Percentiles rank a stretch among this genome's conserved stretches.
Evolutionary conservation across 768 basidiomycete species (phyloP).

Genomic region (Mycena maculata): DNA sequence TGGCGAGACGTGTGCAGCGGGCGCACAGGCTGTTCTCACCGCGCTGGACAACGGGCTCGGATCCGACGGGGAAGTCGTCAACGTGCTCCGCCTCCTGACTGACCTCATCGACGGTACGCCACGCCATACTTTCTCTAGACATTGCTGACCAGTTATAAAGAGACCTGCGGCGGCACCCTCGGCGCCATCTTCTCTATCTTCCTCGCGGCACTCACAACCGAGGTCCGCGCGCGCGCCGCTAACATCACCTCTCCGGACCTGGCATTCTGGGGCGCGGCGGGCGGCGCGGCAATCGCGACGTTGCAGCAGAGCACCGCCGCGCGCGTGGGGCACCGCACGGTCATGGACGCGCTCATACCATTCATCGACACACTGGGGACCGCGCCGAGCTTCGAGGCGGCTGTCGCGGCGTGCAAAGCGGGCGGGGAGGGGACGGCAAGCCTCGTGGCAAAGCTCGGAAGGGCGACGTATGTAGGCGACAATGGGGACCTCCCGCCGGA

Average conservation of each 20-base stretch:
- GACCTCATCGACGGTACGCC: slow-evolving; percentile 25
- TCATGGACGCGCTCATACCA: slow-evolving; percentile 31
- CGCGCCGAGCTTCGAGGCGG: slow-evolving; percentile 4
- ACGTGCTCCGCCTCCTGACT: slow-evolving; percentile 16
- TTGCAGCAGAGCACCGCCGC: slow-evolving; percentile 24
- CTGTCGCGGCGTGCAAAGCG: slow-evolving; percentile 3
- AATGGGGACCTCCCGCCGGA: slow-evolving; percentile 26
- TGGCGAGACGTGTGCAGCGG: slow-evolving; percentile 66
- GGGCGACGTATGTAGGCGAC: slow-evolving; percentile 29
- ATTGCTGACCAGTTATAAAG: neutral
- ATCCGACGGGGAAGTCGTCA: slow-evolving; percentile 16
- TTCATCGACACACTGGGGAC: slow-evolving; percentile 22
- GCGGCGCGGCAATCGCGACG: slow-evolving; percentile 17
- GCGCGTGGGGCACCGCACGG: slow-evolving; percentile 27
- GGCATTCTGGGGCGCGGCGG: slow-evolving; percentile 21
- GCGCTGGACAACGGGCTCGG: slow-evolving; percentile 41
- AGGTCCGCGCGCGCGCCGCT: slow-evolving; percentile 14
- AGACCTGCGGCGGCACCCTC: slow-evolving; percentile 30
- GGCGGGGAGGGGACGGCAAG: slow-evolving; percentile 26
- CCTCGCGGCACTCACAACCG: slow-evolving; percentile 30
- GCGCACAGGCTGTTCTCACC: slow-evolving; percentile 53
- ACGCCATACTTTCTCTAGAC: no score
- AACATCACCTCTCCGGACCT: slow-evolving; percentile 11
- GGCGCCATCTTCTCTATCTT: slow-evolving; percentile 32
- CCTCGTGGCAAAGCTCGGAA: slow-evolving; percentile 21